These are phyloP conservation scores for Hortaea werneckii DNA, from an alignment of 2,329 filamentous ascomycete species.

Conservation along the genomic window DNA sequence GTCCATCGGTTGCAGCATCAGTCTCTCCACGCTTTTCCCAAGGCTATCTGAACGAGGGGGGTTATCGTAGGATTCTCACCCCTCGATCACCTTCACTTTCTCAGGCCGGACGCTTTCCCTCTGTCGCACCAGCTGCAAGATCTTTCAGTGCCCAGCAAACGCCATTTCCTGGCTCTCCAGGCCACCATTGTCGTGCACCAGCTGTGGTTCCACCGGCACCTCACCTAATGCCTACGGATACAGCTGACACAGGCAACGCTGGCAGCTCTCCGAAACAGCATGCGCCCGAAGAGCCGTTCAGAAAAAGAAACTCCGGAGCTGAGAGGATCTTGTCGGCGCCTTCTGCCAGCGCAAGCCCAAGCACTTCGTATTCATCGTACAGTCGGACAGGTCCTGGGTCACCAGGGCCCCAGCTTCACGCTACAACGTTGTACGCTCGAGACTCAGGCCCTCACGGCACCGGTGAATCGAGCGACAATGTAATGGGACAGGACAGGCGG, in stretches of 20 bases:
- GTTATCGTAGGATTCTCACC: constrained; percentile 41
- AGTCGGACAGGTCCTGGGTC: constrained; percentile 23
- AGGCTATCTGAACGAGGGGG: constrained; percentile 7
- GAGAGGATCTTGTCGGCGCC: not conserved
- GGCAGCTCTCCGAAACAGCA: no score
- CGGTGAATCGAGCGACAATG: constrained; percentile 1
- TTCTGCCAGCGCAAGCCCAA: constrained; percentile 34
- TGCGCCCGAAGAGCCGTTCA: no score
- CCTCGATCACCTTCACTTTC: constrained; percentile 45
- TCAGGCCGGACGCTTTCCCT: constrained; percentile 42
- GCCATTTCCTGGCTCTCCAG: constrained; percentile 35
- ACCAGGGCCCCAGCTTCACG: no score
- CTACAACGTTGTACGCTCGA: no score
- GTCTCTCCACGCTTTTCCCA: constrained; percentile 9
- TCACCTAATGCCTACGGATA: not conserved
- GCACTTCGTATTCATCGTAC: constrained; percentile 39
- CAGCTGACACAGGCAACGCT: constrained; percentile 18
- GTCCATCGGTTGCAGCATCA: constrained; percentile 6
- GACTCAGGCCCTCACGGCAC: no score
- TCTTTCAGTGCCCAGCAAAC: constrained; percentile 41
- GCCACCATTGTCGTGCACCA: constrained; percentile 30
- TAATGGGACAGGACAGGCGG: constrained; percentile 16
- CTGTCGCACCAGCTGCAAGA: constrained; percentile 32
- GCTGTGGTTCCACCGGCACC: not conserved
- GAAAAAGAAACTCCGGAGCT: no score